These are phyloP conservation scores for Paracoccidioides brasiliensis DNA, from an alignment of 2,329 filamentous ascomycete genomes.

Conservation along the genomic window DNA sequence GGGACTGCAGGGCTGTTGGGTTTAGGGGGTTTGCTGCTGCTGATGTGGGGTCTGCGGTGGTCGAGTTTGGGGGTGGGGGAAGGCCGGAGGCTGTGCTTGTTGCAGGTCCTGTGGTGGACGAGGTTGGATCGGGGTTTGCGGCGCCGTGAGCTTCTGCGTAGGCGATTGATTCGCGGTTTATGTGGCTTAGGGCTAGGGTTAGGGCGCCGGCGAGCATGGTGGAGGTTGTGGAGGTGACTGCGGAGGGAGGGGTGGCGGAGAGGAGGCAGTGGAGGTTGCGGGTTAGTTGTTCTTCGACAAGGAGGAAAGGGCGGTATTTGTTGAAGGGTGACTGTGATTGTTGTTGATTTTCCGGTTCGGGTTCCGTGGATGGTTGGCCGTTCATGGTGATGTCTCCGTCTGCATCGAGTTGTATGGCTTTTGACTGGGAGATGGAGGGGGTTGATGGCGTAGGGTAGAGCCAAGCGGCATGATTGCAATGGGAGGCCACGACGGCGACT, in stretches of 20 bases:
- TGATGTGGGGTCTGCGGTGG: conserved; percentile 23
- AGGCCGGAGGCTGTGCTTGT: conserved; percentile 11
- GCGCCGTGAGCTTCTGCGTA: conserved; percentile 46
- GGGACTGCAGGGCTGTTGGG: conserved; percentile 48
- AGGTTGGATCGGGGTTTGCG: conserved; percentile 17
- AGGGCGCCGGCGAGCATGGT: conserved; percentile 85
- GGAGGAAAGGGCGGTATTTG: conserved; percentile 85
- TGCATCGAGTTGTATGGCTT: conserved; percentile 7
- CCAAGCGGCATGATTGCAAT: conserved; percentile 75
- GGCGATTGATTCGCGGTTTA: conserved; percentile 65
- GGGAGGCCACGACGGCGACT: conserved; percentile 80
- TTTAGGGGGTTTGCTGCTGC: conserved; percentile 27
- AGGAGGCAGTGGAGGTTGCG: conserved; percentile 62
- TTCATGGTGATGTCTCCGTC: conserved; percentile 49
- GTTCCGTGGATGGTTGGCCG: conserved; percentile 25
- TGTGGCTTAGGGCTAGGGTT: conserved; percentile 77
- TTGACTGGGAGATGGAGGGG: not conserved
- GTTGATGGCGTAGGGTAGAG: conserved; percentile 56
- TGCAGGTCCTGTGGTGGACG: conserved; percentile 27
- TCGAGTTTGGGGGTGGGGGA: conserved; percentile 8
- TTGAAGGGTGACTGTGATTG: conserved; percentile 41
- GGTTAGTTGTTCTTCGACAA: conserved; percentile 71
- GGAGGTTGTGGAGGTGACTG: conserved; percentile 52
- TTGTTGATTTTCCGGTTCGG: conserved; percentile 22
- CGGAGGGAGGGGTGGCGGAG: conserved; percentile 50